phyloP scores from a whole-genome alignment of 257 asterid genomes.

The Solanum arcanum region DNA sequence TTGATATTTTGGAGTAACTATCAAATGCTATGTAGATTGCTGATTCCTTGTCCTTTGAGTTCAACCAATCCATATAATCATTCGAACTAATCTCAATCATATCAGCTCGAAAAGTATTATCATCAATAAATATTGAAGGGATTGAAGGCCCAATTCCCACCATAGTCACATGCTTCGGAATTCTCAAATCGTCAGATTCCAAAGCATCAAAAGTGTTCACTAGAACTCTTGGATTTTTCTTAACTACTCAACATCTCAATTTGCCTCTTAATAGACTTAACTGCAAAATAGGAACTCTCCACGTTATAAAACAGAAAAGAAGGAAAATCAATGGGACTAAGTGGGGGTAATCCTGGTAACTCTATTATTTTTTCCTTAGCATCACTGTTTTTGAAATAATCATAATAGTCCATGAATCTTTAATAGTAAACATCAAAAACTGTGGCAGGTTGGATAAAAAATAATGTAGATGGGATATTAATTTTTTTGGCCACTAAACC shows the following conservation, averaged over 20 bases:
- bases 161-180: background rate
- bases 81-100: too few species aligned
- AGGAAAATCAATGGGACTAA: background rate
- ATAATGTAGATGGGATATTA: background rate
- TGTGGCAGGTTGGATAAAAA: constrained; percentile 5
- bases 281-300: background rate
- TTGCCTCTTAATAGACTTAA: background rate
- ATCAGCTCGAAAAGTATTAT: too few species aligned
- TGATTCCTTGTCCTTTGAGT: too few species aligned
- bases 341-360: background rate
- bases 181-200: background rate
- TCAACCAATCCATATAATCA: too few species aligned
- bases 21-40: too few species aligned
- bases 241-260: background rate
- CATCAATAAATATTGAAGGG: background rate
- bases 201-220: background rate
- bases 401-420: background rate
- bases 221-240: background rate
- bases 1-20: too few species aligned
- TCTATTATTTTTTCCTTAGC: background rate
- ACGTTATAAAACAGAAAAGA: background rate
- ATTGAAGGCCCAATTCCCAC: constrained; percentile 8
- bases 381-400: background rate
- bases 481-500: background rate
- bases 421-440: constrained; percentile 2